These are phyloP conservation scores for Didymosphaeria variabile DNA, from an alignment of 2,329 filamentous ascomycete genomes.

Conservation along the genomic window DNA sequence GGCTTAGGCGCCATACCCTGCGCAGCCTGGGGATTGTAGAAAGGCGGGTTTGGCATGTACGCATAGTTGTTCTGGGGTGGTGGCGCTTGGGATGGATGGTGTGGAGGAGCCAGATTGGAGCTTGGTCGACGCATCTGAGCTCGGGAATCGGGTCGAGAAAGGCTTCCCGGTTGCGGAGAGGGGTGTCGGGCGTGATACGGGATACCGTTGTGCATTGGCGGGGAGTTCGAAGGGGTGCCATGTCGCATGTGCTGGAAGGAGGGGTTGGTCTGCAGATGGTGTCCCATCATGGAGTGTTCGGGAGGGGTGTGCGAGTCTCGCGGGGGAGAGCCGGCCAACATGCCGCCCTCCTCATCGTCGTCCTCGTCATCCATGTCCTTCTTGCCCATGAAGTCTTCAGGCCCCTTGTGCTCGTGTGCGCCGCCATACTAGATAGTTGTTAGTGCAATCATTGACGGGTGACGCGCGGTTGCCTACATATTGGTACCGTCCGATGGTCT, in stretches of 20 bases:
- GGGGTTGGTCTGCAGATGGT: conserved; percentile 61
- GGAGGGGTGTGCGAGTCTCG: conserved; percentile 72
- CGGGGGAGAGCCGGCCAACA: conserved; percentile 71
- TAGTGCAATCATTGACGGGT: conserved; percentile 26
- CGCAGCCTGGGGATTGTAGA: conserved; percentile 76
- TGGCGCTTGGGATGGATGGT: conserved; percentile 69
- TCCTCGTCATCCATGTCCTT: conserved; percentile 78
- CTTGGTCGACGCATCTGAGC: conserved; percentile 80
- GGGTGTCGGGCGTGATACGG: conserved; percentile 76
- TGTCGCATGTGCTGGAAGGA: conserved; percentile 84
- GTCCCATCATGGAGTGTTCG: conserved; percentile 64
- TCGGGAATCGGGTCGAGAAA: conserved; percentile 80
- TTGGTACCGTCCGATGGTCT: conserved; percentile 87
- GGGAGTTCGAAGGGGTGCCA: conserved; percentile 84
- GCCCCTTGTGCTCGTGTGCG: conserved; percentile 95
- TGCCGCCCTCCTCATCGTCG: conserved; percentile 78
- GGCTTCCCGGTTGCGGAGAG: conserved; percentile 80
- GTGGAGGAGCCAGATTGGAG: conserved; percentile 74
- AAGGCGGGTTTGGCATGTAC: conserved; percentile 85
- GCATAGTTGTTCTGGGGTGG: conserved; percentile 74
- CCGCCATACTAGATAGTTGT: conserved; percentile 77
- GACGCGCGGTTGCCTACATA: conserved; percentile 71
- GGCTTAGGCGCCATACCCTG: conserved; percentile 57
- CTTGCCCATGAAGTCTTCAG: conserved; percentile 87
- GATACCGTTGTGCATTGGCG: conserved; percentile 79